Percentiles rank a stretch among this genome's conserved stretches.
Conservation (phyloP, 1,139 yeast genomes). For the Geotrichum klebahnii region DNA sequence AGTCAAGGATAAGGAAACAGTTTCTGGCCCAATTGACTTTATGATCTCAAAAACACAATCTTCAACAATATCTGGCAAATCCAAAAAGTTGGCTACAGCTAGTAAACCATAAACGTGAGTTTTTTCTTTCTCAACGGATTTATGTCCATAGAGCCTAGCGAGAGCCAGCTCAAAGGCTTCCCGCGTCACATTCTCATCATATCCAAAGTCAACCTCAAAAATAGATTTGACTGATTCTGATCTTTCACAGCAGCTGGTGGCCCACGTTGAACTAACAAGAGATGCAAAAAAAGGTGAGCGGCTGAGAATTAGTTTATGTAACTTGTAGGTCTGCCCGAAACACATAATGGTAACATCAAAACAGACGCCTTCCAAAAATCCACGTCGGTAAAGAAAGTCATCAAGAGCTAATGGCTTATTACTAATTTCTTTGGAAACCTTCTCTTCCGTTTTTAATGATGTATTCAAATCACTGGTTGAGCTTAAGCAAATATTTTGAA, state of each 20-base stretch:
- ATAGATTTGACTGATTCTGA: slow-evolving; percentile 9
- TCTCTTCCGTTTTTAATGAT: no score
- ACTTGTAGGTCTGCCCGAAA: slow-evolving; percentile 42
- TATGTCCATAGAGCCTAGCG: slow-evolving; percentile 45
- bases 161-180: slow-evolving; percentile 47
- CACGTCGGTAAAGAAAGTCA: slow-evolving; percentile 40
- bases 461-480: neutral
- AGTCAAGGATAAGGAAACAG: slow-evolving; percentile 39
- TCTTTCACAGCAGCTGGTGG: neutral
- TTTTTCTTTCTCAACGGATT: slow-evolving; percentile 36
- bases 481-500: neutral
- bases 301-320: slow-evolving; percentile 46
- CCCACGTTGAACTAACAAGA: slow-evolving; percentile 46
- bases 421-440: slow-evolving; percentile 1
- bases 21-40: slow-evolving; percentile 37
- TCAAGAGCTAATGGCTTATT: slow-evolving; percentile 25
- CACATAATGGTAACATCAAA: slow-evolving; percentile 48
- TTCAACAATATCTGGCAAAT: slow-evolving; percentile 45
- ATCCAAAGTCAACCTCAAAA: slow-evolving; percentile 40
- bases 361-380: slow-evolving; percentile 45
- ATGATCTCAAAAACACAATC: slow-evolving; percentile 44
- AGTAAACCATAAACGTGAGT: slow-evolving; percentile 42
- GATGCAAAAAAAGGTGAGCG: slow-evolving; percentile 48
- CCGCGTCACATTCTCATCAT: slow-evolving; percentile 42
- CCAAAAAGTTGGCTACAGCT: slow-evolving; percentile 49